A percentile compares a stretch with the other conserved stretches of the same genome.
Conservation (phyloP, 495 filamentous ascomycete species). For the Daldinia decipiens region DNA sequence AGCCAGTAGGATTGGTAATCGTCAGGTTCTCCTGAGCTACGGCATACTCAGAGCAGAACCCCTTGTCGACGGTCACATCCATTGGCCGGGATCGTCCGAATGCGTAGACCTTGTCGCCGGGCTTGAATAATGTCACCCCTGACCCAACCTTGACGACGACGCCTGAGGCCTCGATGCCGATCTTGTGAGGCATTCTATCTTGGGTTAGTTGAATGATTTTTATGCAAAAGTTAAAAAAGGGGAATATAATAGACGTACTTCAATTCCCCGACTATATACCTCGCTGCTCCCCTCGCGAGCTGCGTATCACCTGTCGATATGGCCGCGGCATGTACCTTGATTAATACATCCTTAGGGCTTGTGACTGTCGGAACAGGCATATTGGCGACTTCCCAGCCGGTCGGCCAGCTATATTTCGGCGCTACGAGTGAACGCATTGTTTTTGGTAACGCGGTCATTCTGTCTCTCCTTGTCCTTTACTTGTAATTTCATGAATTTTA, state of each 20-base stretch:
- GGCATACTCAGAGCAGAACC: conserved; percentile 55
- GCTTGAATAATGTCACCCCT: conserved; percentile 54
- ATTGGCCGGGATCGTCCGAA: conserved; percentile 45
- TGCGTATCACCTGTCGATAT: conserved; percentile 64
- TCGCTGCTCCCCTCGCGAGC: conserved; percentile 48
- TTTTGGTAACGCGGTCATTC: conserved; percentile 33
- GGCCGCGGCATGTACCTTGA: conserved; percentile 61
- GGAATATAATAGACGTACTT: conserved; percentile 23
- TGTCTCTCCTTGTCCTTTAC: neutral
- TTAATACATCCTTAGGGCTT: conserved; percentile 57
- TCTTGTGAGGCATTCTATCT: conserved; percentile 38
- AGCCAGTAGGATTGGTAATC: conserved; percentile 53
- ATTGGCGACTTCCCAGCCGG: conserved; percentile 55
- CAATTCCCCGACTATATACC: conserved; percentile 29
- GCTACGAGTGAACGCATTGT: conserved; percentile 62
- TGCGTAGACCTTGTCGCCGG: conserved; percentile 64
- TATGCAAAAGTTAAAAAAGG: neutral
- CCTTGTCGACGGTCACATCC: conserved; percentile 32
- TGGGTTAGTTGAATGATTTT: conserved; percentile 4
- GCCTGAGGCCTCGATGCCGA: conserved; percentile 53
- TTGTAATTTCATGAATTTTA: neutral
- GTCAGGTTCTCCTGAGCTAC: conserved; percentile 43
- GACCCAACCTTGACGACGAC: conserved; percentile 57
- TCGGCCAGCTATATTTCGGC: conserved; percentile 54
- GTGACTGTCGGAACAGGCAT: conserved; percentile 56